These are phyloP conservation scores for Biscogniauxia mediterranea DNA, from an alignment of 2,329 filamentous ascomycete species.

Conservation along the genomic window DNA sequence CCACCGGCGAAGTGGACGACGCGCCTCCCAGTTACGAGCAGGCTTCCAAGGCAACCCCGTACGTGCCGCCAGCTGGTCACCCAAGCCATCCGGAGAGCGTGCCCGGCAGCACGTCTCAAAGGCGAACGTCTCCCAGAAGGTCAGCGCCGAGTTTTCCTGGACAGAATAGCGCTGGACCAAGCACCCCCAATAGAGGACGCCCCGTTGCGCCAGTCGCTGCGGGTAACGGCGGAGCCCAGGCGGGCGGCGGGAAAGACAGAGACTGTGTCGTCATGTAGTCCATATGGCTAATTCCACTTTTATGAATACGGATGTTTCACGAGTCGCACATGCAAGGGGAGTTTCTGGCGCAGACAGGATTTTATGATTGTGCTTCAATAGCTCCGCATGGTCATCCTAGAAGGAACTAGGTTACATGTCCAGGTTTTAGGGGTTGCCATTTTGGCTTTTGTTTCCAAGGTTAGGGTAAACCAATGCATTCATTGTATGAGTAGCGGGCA, in stretches of 20 bases:
- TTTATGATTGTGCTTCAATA: neutral
- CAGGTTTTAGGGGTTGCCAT: neutral
- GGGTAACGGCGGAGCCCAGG: slow-evolving; percentile 7
- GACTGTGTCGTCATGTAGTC: slow-evolving; percentile 33
- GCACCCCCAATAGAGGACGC: slow-evolving; percentile 39
- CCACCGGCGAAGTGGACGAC: slow-evolving; percentile 43
- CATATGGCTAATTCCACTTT: neutral
- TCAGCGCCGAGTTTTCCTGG: slow-evolving; percentile 11
- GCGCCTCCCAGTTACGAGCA: slow-evolving; percentile 59
- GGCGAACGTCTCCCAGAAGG: slow-evolving; percentile 14
- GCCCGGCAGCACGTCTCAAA: slow-evolving; percentile 20
- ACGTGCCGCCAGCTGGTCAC: slow-evolving; percentile 51
- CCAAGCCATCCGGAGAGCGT: slow-evolving; percentile 47
- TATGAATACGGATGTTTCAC: neutral
- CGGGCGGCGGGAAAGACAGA: slow-evolving; percentile 23
- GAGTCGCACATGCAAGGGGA: neutral
- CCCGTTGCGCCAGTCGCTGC: slow-evolving; percentile 16
- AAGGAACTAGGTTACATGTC: neutral
- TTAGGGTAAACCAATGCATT: neutral
- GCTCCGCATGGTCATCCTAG: neutral
- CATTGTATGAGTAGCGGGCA: neutral
- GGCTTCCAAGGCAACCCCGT: slow-evolving; percentile 50
- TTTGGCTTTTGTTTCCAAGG: neutral
- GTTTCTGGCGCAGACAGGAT: neutral
- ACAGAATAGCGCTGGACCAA: slow-evolving; percentile 21